phyloP scores from a whole-genome alignment of 2,329 filamentous ascomycete genomes.

The Mycocentrospora acerina region DNA sequence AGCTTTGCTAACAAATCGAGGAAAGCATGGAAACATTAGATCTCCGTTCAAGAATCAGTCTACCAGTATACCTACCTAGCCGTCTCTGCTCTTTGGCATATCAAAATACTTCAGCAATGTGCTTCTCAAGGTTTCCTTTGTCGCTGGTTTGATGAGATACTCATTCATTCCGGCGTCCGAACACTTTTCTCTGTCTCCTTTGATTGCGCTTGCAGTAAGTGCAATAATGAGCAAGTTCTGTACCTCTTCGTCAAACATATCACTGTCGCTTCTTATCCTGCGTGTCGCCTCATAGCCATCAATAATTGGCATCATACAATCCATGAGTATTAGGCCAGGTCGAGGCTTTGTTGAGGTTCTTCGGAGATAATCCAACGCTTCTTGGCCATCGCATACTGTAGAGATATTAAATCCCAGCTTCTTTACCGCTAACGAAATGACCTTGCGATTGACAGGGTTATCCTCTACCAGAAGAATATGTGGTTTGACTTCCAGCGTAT shows the following conservation, averaged over 20 bases:
- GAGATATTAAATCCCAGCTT: slow-evolving; percentile 16
- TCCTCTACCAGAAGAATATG: slow-evolving; percentile 39
- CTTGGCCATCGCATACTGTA: slow-evolving; percentile 26
- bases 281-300: slow-evolving; percentile 31
- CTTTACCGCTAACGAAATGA: slow-evolving; percentile 23
- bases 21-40: too few relatives aligned
- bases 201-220: slow-evolving; percentile 63
- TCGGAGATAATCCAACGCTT: slow-evolving; percentile 23
- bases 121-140: slow-evolving; percentile 3
- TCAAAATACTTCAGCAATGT: slow-evolving; percentile 3
- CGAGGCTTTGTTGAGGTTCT: slow-evolving; percentile 7
- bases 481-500: neutral
- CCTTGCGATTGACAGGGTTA: slow-evolving; percentile 38
- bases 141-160: slow-evolving; percentile 7
- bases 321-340: slow-evolving; percentile 29
- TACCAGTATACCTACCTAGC: too few relatives aligned
- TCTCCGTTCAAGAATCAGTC: too few relatives aligned
- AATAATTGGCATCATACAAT: slow-evolving; percentile 36
- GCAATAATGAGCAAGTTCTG: slow-evolving; percentile 76
- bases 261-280: slow-evolving; percentile 54
- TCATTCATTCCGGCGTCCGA: slow-evolving; percentile 6
- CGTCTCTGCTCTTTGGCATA: too few relatives aligned
- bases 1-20: too few relatives aligned
- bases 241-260: slow-evolving; percentile 25
- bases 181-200: slow-evolving; percentile 8